Evolutionary conservation across 805 yeast genomes (phyloP), one percentile per base, ranked within the genome.

Genomic region (Lachancea sp.): DNA sequence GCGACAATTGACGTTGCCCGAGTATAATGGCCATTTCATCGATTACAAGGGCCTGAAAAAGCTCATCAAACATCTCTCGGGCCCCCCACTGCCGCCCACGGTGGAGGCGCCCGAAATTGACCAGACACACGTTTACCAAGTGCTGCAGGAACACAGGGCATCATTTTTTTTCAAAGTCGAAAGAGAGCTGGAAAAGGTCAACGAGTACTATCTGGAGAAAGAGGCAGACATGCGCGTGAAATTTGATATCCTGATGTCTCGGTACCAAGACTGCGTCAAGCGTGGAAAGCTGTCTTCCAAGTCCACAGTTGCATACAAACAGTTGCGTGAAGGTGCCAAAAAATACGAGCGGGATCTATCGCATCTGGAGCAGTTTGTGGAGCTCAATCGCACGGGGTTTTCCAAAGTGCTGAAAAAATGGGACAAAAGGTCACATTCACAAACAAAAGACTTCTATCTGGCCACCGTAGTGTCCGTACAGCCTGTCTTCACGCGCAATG

Each of bases 341-440:
- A 82, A 93, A 56, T 87, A 87, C 55, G 83, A 95, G 43, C 85
- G 89, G 54, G 98, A 93, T 64, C 69, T 93, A 51, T 85, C 85
- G 50, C 75, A 95, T 48, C 71, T 93, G 22, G 96, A 93, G 60
- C 97, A 91, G 63, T 93, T 86, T 66, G 88, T 93, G 33, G 97
- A 90, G 64, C 73, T 93, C 47, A 93, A 93, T 62, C 96, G 90
- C 58, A 87, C 95, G 0, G 99, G 99, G 12, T 93, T 93, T 65
- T 82, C 95, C 18, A 93, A 93, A 67, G 97, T 88, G 25, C 76
- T 93, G 57, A 93, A 93, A 64, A 93, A 93, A 68, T 93, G 99
- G 99, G 99, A 93, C 67, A 93, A 93, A 66, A 73, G 97, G 50
- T 88, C 96, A 18, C 89, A 91, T 58, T 86, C 96, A 2, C 95